Conservation (phyloP, 2,329 filamentous ascomycete genomes). For the Talaromyces amestolkiae region DNA sequence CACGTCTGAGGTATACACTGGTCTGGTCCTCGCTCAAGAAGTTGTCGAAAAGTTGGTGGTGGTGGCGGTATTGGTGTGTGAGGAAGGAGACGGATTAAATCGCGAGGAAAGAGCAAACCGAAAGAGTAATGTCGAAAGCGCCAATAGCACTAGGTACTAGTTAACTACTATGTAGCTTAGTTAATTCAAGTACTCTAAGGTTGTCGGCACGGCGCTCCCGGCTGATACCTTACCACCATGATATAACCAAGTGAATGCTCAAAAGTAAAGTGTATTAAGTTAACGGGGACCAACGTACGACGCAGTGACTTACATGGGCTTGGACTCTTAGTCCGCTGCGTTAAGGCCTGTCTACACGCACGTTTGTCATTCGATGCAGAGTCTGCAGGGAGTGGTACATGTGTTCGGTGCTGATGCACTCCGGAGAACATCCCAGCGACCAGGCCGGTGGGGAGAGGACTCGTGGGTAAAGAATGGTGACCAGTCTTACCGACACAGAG, state of each 20-base stretch:
- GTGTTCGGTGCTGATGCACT: neutral
- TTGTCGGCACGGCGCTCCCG: neutral
- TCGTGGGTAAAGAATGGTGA: neutral
- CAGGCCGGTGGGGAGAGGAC: constrained; percentile 6
- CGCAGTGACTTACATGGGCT: neutral
- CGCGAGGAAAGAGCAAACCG: constrained; percentile 5
- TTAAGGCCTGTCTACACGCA: neutral
- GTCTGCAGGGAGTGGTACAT: neutral
- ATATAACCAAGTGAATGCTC: neutral
- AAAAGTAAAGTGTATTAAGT: neutral
- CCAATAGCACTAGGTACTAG: neutral
- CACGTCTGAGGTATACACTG: neutral
- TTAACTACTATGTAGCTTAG: too few species aligned
- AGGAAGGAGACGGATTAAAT: neutral
- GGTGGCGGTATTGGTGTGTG: neutral
- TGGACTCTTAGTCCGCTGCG: neutral
- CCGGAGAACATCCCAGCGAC: neutral
- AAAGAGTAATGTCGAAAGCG: constrained; percentile 12
- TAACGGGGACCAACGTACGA: neutral
- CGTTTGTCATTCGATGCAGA: neutral
- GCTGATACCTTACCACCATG: neutral
- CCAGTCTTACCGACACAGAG: constrained; percentile 1
- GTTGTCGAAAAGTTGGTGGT: neutral
- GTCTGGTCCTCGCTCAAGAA: neutral
- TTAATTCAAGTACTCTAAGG: neutral